Base-by-base conservation (phyloP, 345 rosid genomes). In the Xanthoceras sorbifolium region DNA sequence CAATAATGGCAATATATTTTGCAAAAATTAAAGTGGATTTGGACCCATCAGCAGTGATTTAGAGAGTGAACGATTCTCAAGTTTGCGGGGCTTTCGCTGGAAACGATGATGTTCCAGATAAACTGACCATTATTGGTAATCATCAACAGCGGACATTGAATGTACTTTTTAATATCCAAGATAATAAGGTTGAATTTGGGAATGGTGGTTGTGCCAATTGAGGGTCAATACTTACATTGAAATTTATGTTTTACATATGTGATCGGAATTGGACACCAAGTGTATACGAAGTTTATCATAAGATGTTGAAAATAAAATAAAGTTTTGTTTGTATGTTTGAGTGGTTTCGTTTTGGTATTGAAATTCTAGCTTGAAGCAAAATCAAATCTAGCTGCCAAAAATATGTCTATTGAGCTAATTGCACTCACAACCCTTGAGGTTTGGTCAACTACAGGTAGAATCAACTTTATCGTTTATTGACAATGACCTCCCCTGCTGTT, bases 51-150 rank as follows among this genome's bases (percentile, higher is more conserved):
- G 77, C 80, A 2, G 60, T 75, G 32, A 67, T 70, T 6, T 74
- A 72, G 75, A 38, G 46, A 59, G 72, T 72, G 9, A 67, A 57
- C 5, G 71, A 83, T 36, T 69, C 82, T 2, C 66, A 34, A 63
- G 80, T 77, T 52, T 83, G 85, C 76, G 79, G 79, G 69, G 86
- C 84, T 22, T 72, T 86, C 38, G 75, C 69, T 17, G 61, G 31
- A 25, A 83, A 69, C 6, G 20, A n/a, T 2, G 12, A 74, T 42
- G 69, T 29, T 3, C 1, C 1, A 22, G 81, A 78, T 12, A n/a
- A 23, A 6, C 4, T 38, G 71, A 67, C 52, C 59, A 86, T 86
- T 20, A 74, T 86, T 59, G 84, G 84, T 20, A 77, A 76, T 59
- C 55, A 73, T 26, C 85, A 79, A 40, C 84, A 83, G 18, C 44